phyloP scores from a whole-genome alignment of 2,329 filamentous ascomycete genomes.

The Coleophoma eucalyptorum region DNA sequence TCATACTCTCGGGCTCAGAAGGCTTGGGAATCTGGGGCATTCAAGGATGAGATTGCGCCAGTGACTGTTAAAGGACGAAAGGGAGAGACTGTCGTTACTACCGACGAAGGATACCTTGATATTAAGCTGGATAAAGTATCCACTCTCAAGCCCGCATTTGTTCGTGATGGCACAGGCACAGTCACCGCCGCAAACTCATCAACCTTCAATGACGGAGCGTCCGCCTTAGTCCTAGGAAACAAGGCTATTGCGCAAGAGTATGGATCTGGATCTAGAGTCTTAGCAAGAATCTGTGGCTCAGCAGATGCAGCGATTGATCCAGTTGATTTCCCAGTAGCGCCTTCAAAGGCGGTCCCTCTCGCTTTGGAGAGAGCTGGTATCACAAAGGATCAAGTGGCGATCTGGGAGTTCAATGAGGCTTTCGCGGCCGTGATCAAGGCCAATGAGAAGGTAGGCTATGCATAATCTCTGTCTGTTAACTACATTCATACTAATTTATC shows the following conservation, averaged over 20 bases:
- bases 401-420: slow-evolving; percentile 99
- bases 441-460: slow-evolving; percentile 68
- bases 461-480: not conserved
- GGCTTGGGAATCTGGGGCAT: slow-evolving; percentile 79
- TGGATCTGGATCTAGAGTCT: slow-evolving; percentile 70
- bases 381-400: slow-evolving; percentile 81
- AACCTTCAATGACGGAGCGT: slow-evolving; percentile 91
- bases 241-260: slow-evolving; percentile 78
- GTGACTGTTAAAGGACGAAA: slow-evolving; percentile 84
- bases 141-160: slow-evolving; percentile 86
- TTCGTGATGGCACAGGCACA: slow-evolving; percentile 79
- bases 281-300: slow-evolving; percentile 81
- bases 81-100: slow-evolving; percentile 72
- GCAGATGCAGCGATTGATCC: slow-evolving; percentile 89
- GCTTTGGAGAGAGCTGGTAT: slow-evolving; percentile 87
- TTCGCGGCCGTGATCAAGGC: slow-evolving; percentile 95
- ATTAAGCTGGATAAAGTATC: slow-evolving; percentile 83
- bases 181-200: slow-evolving; percentile 95
- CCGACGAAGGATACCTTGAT: slow-evolving; percentile 87
- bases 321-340: slow-evolving; percentile 92
- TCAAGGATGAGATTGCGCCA: slow-evolving; percentile 85
- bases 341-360: slow-evolving; percentile 86
- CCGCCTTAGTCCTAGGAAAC: slow-evolving; percentile 80
- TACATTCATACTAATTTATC: not conserved
- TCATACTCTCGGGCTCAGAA: slow-evolving; percentile 87